Base-by-base conservation (phyloP, 371 early-diverging fungal genomes). In the Rozella allomycis region DNA sequence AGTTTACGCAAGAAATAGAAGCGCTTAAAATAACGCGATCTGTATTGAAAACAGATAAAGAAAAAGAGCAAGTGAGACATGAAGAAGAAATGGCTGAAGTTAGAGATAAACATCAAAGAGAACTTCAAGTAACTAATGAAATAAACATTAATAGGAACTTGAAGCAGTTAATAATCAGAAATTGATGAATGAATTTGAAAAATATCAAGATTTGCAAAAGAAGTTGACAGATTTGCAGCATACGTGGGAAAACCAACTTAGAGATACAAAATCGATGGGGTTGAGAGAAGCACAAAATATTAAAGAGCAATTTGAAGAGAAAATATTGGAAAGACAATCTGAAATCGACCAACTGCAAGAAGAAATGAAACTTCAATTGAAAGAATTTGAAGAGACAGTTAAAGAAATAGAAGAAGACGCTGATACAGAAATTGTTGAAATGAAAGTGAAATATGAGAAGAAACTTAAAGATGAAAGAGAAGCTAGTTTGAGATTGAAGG, bases 391-490 rank as follows among this genome's bases (percentile, higher is more conserved):
- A 25, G 60, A 58, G 33, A 58, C 54, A 8, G 48, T 54, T 7
- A 38, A 37, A n/a, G 60, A 55, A 26, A 58, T 61, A 9, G 66
- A 63, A 28, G 56, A 63, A 34, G 66, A 63, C 35, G 60, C 56
- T 17, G 66, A 66, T 37, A 31, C 49, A 8, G 66, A 66, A 31
- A 42, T 63, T 12, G 23, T 30, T 20, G 28, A 37, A 7, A 27
- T 55, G 8, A 46, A 35, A 11, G 31, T 26, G 7, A 39, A 49
- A 8, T 67, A 60, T 47, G 62, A 67, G 30, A 43, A 45, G 17
- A 39, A 42, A 35, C 41, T 67, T 1, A 37, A 46, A 5, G 43
- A 37, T 6, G 67, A 67, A 34, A 45, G 56, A 17, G 62, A 67
- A 23, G 53, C 55, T 25, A 53, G 60, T 1, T 47, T 62, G 7